phyloP scores from a whole-genome alignment of 2,329 filamentous ascomycete species.

The Epichloe sibirici region DNA sequence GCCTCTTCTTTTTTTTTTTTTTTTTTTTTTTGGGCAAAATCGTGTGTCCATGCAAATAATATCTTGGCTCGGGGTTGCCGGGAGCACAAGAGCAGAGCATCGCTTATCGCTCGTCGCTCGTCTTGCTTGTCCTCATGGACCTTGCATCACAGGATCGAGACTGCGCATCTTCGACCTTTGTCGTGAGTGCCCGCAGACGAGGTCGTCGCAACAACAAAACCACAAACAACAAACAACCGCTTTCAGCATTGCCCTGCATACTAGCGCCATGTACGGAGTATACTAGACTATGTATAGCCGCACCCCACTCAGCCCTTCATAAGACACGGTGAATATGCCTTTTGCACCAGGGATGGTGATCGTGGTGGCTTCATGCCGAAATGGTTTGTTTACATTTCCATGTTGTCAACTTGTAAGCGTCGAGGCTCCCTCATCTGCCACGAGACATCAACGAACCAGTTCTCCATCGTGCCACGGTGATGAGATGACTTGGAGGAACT shows the following conservation, averaged over 20 bases:
- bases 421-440: neutral
- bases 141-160: neutral
- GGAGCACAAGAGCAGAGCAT: neutral
- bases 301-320: neutral
- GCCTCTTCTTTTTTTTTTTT: too few species aligned
- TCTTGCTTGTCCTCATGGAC: neutral
- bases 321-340: neutral
- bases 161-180: neutral
- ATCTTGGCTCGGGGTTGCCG: neutral
- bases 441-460: neutral
- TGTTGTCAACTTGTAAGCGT: neutral
- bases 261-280: too few species aligned
- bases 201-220: too few species aligned
- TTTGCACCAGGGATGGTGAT: neutral
- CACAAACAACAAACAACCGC: too few species aligned
- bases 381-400: neutral
- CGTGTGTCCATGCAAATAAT: neutral
- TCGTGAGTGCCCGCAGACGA: neutral
- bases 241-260: too few species aligned
- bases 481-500: neutral
- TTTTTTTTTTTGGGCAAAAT: neutral
- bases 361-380: neutral
- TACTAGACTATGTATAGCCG: too few species aligned
- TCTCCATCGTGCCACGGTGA: neutral
- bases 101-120: neutral